These are phyloP conservation scores for Trichomonas vaginalis DNA, from an alignment of 208 protist species.

Conservation along the genomic window DNA sequence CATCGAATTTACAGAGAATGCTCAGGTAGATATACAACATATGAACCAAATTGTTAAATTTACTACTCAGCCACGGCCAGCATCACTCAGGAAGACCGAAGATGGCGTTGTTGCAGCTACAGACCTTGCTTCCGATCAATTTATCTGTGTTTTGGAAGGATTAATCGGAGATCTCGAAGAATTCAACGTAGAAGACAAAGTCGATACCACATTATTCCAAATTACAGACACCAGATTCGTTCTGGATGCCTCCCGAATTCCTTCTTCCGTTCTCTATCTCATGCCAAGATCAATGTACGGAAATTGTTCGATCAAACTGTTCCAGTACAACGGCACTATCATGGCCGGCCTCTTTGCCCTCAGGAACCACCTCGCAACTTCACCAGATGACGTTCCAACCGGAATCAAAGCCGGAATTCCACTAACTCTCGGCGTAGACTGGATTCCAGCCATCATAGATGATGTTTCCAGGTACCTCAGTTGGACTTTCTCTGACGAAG, in stretches of 20 bases:
- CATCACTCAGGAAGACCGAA: neutral
- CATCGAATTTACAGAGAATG: neutral
- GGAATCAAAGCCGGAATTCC: neutral
- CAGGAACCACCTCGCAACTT: neutral
- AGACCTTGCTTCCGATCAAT: neutral
- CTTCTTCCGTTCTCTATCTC: neutral
- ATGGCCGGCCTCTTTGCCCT: neutral
- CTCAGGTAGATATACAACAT: neutral
- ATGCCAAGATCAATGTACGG: neutral
- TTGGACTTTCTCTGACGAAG: neutral
- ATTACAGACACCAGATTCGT: neutral
- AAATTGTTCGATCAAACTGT: neutral
- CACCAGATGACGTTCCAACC: neutral
- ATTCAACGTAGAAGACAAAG: neutral
- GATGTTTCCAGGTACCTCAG: neutral
- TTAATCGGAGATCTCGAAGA: conserved; percentile 10
- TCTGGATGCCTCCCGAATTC: neutral
- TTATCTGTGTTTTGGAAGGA: neutral
- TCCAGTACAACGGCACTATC: neutral
- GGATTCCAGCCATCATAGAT: neutral
- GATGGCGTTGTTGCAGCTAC: neutral
- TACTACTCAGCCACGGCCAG: neutral
- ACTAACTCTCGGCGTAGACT: neutral
- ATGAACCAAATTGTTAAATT: neutral
- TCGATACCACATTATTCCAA: neutral